Percentiles rank a stretch among this genome's conserved stretches.
These are phyloP conservation scores for Heritiera littoralis DNA, from an alignment of 345 rosid species.

Conservation along the genomic window DNA sequence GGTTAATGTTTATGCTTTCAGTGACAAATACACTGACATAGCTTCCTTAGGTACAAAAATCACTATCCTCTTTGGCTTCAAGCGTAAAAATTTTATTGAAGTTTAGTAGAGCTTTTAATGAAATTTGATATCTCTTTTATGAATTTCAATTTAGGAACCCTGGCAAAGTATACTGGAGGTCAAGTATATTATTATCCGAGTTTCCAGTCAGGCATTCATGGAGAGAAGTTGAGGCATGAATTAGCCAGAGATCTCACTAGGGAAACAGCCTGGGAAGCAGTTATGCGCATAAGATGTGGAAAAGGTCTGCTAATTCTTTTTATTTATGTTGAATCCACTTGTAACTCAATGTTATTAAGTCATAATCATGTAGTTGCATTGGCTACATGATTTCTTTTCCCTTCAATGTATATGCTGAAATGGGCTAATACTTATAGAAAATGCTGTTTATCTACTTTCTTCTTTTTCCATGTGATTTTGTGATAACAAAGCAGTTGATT, in stretches of 20 bases:
- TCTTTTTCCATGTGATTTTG: background rate
- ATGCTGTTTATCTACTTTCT: background rate
- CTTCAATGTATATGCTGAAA: background rate
- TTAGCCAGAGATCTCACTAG: slow-evolving; percentile 90
- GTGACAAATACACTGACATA: slow-evolving; percentile 90
- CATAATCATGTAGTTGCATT: background rate
- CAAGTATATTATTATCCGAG: slow-evolving; percentile 90
- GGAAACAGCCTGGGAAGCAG: slow-evolving; percentile 99
- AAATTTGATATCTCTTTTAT: slow-evolving; percentile 16
- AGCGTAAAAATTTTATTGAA: background rate
- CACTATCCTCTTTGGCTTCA: background rate
- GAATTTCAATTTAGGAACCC: slow-evolving; percentile 56
- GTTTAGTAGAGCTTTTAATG: background rate
- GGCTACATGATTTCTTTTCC: background rate
- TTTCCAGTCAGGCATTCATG: slow-evolving; percentile 73
- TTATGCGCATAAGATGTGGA: slow-evolving; percentile 99
- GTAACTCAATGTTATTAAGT: slow-evolving; percentile 21
- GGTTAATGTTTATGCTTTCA: slow-evolving; percentile 83
- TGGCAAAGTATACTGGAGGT: slow-evolving; percentile 97
- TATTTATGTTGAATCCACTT: too few relatives aligned
- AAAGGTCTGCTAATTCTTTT: slow-evolving; percentile 60
- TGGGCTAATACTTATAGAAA: background rate
- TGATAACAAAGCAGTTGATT: slow-evolving; percentile 5
- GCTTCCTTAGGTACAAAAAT: slow-evolving; percentile 76
- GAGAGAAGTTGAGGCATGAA: slow-evolving; percentile 86